Percentiles rank a stretch among this genome's conserved stretches.
Evolutionary conservation across 495 filamentous ascomycete genomes (phyloP).

Genomic region (Penicillium atrosanguineum): DNA sequence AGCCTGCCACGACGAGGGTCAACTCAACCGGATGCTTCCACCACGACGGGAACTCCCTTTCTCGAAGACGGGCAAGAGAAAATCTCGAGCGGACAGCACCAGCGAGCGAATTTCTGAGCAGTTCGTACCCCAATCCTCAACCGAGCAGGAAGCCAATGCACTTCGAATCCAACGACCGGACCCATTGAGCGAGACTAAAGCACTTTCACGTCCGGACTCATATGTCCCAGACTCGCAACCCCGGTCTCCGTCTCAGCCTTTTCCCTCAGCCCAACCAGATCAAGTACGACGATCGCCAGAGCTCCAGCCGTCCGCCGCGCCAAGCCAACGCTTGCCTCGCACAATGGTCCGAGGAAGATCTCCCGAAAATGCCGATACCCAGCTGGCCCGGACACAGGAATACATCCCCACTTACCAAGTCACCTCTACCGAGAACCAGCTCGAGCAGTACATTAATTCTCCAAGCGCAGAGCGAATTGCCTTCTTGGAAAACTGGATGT

Average conservation of each 20-base stretch:
- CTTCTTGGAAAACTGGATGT: slow-evolving; percentile 44
- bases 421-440: slow-evolving; percentile 23
- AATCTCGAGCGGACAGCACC: slow-evolving; percentile 1
- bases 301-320: background rate
- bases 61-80: slow-evolving; percentile 24
- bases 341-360: background rate
- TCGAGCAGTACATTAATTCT: slow-evolving; percentile 29
- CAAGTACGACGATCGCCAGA: slow-evolving; percentile 1
- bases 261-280: slow-evolving; percentile 6
- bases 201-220: background rate
- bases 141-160: background rate
- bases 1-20: slow-evolving; percentile 22
- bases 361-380: background rate
- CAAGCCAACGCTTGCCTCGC: background rate
- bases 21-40: slow-evolving; percentile 40
- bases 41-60: slow-evolving; percentile 49
- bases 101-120: background rate
- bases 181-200: background rate
- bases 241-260: slow-evolving; percentile 9
- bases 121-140: slow-evolving; percentile 1
- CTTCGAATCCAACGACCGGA: background rate
- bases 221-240: slow-evolving; percentile 4
- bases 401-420: background rate
- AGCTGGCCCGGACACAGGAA: slow-evolving; percentile 1
- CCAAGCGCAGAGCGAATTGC: slow-evolving; percentile 35